Conservation (phyloP, 106 monocot species). For the Triglochin maritima region DNA sequence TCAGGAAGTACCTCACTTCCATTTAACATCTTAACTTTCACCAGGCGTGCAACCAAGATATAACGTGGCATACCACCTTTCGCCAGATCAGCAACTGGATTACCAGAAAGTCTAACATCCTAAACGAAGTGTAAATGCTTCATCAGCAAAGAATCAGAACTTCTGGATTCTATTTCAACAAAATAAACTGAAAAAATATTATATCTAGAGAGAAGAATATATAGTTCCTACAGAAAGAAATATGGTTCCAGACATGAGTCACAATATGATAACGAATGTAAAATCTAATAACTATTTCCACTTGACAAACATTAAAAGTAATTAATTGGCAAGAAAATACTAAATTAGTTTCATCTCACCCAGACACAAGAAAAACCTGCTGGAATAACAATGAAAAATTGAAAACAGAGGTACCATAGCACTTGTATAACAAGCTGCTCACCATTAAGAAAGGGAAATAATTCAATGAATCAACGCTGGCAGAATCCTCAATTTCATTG, state of each 20-base stretch:
- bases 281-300: no score
- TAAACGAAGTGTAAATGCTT: slow-evolving; percentile 21
- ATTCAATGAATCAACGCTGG: slow-evolving; percentile 79
- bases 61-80: slow-evolving; percentile 80
- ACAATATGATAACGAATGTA: no score
- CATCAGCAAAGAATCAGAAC: no score
- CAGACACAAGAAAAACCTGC: no score
- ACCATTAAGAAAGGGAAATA: slow-evolving; percentile 69
- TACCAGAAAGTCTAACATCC: slow-evolving; percentile 95
- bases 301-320: no score
- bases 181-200: background rate
- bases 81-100: slow-evolving; percentile 70
- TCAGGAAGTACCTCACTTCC: slow-evolving; percentile 71
- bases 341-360: no score
- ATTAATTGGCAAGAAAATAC: background rate
- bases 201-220: background rate
- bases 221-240: background rate
- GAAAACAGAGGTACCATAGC: background rate
- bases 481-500: slow-evolving; percentile 67
- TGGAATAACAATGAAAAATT: no score
- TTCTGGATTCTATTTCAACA: no score
- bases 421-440: slow-evolving; percentile 12
- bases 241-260: background rate
- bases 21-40: slow-evolving; percentile 77
- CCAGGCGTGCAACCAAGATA: slow-evolving; percentile 70